A percentile compares a stretch with the other conserved stretches of the same genome.
phyloP scores from a whole-genome alignment of 257 asterid species.

The Perilla frutescens region DNA sequence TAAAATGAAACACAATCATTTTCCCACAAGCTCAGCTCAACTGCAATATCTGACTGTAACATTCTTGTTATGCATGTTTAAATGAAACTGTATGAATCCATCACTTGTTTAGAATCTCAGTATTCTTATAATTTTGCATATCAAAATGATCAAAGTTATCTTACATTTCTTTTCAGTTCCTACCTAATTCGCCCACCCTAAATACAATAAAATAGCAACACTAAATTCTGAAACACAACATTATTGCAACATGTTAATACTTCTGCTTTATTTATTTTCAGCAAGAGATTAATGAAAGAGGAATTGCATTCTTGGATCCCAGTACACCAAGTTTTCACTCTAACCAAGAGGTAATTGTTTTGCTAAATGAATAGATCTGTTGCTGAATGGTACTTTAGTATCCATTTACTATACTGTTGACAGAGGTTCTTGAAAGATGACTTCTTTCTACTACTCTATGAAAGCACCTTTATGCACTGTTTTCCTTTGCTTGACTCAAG shows the following conservation, averaged over 20 bases:
- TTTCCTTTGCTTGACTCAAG: neutral
- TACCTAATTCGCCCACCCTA: neutral
- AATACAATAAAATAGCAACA: constrained; percentile 13
- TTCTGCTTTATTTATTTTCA: constrained; percentile 43
- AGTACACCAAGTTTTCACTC: constrained; percentile 59
- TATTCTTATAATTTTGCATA: neutral
- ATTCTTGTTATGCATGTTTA: neutral
- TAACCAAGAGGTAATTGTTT: constrained; percentile 62
- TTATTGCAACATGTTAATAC: constrained; percentile 11
- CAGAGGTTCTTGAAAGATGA: neutral
- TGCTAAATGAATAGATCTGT: constrained; percentile 6
- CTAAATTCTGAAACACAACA: constrained; percentile 14
- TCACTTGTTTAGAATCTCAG: constrained; percentile 10
- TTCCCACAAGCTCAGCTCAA: neutral
- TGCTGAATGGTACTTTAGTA: constrained; percentile 4
- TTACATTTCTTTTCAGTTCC: neutral
- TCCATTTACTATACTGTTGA: neutral
- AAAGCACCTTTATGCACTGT: neutral
- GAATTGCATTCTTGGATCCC: constrained; percentile 57
- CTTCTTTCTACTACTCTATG: constrained; percentile 9
- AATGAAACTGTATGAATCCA: constrained; percentile 7
- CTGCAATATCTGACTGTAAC: neutral
- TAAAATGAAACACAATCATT: neutral
- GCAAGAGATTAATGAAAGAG: constrained; percentile 52
- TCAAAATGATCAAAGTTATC: constrained; percentile 23